Evolutionary conservation across 2,329 filamentous ascomycete species (phyloP), one percentile per base, ranked within the genome.

Genomic region (Cladophialophora bantiana): DNA sequence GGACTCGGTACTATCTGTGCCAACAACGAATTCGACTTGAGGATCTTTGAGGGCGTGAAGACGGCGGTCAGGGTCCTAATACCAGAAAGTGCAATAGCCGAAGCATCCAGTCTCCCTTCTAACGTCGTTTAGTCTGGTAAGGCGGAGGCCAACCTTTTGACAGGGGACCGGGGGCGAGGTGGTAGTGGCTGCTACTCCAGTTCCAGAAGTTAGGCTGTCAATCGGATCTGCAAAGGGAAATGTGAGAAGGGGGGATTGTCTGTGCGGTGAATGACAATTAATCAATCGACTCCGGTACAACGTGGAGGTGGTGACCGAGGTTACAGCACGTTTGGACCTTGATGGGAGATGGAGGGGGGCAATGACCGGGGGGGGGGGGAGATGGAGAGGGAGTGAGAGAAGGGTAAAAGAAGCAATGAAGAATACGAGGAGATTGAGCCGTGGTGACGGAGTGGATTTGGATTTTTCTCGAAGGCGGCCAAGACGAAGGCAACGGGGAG

Each of bases 21-120:
- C 26, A 40, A 58, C 31, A 13, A 4, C 35, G 42, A 20, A 42
- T 15, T 15, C 31, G 48, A 26, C 34, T 9, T 53, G 59, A 61
- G 59, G 42, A 35, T 52, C 32, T 38, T 12, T 26, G 26, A 26
- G 26, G 26, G 3, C 26, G 26, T 26, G 34, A 48, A 48, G 52
- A 40, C 40, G 38, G 61, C 55, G 54, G 64, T 59, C 64, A 63
- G 54, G 58, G 59, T 67, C 56, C 65, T 66, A 66, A 60, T 65
- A 65, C 50, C 32, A 53, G 31, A 56, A 26, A 48, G 42, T 18
- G 59, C 53, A 55, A 54, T 57, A 66, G 59, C 64, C 59, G 52
- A 57, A 66, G 52, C 64, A 54, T 58, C 45, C 52, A 50, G 64
- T 42, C 32, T 10, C 56, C 32, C 45, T 50, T 56, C 60, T 62